Conservation (phyloP, 352 stramenopile genomes). For the Pythium vanterpoolii region DNA sequence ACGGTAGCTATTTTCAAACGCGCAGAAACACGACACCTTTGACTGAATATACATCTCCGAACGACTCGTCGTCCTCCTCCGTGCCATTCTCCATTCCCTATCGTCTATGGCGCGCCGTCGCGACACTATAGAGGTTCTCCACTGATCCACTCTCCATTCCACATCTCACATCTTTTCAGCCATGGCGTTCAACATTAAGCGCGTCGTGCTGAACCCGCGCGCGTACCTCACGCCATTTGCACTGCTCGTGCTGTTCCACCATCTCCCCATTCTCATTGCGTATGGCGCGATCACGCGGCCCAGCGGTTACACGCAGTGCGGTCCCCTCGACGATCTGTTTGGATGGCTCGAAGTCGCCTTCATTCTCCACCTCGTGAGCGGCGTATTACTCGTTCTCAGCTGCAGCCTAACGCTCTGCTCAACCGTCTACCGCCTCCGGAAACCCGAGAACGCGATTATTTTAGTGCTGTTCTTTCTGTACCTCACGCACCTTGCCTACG, state of each 20-base stretch:
- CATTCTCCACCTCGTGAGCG: conserved; percentile 41
- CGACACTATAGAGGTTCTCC: neutral
- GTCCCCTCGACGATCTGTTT: conserved; percentile 50
- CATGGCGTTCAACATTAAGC: conserved; percentile 45
- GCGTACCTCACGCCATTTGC: conserved; percentile 66
- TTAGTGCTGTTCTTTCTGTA: conserved; percentile 59
- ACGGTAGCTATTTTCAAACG: neutral
- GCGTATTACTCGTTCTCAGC: conserved; percentile 34
- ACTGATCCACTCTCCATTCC: neutral
- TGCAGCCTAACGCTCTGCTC: conserved; percentile 49
- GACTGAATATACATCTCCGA: neutral
- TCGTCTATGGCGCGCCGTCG: neutral
- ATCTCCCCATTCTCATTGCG: conserved; percentile 63
- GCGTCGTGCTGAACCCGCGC: conserved; percentile 74
- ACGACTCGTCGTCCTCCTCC: neutral
- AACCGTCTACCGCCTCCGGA: conserved; percentile 48
- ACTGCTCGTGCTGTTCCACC: conserved; percentile 52
- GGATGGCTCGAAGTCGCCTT: conserved; percentile 53
- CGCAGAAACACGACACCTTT: neutral
- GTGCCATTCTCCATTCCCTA: neutral
- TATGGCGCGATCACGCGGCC: conserved; percentile 42
- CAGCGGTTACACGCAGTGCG: conserved; percentile 34
- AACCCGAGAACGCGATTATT: conserved; percentile 54
- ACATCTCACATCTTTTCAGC: neutral
- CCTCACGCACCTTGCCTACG: conserved; percentile 47